A percentile compares a stretch with the other conserved stretches of the same genome.
phyloP scores from a whole-genome alignment of 2,329 filamentous ascomycete species.

The Eurotiales sp. region DNA sequence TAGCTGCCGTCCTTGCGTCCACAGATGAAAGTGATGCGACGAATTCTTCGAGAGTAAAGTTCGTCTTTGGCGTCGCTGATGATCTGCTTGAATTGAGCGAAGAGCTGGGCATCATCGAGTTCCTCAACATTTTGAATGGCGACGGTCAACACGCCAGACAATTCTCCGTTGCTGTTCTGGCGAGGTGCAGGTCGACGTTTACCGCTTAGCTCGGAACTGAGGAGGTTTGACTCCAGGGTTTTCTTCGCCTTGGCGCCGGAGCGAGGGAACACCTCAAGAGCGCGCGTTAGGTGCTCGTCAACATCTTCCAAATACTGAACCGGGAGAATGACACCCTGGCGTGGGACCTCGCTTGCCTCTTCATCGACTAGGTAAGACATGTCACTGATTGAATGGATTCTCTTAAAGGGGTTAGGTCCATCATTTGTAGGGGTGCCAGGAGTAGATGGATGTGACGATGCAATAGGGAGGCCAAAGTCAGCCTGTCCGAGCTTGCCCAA shows the following conservation, averaged over 20 bases:
- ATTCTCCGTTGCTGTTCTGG: constrained; percentile 65
- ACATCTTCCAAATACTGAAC: constrained; percentile 91
- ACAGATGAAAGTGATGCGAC: constrained; percentile 92
- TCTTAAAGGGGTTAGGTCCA: constrained; percentile 65
- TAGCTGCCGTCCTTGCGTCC: constrained; percentile 92
- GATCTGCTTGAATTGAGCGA: constrained; percentile 69
- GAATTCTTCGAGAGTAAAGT: constrained; percentile 73
- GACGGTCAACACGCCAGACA: constrained; percentile 89
- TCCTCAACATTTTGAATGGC: constrained; percentile 86
- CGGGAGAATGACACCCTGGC: constrained; percentile 92
- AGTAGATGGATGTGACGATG: constrained; percentile 74
- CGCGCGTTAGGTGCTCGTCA: constrained; percentile 79
- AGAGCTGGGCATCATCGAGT: constrained; percentile 73
- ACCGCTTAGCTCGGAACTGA: constrained; percentile 65
- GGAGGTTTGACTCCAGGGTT: constrained; percentile 54
- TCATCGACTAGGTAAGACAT: constrained; percentile 82
- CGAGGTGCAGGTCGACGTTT: constrained; percentile 62
- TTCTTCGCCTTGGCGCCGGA: constrained; percentile 56
- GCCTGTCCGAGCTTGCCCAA: constrained; percentile 89
- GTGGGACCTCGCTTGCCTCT: constrained; percentile 65
- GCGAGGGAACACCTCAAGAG: constrained; percentile 74
- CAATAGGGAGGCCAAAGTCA: constrained; percentile 76
- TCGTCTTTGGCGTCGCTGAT: constrained; percentile 81
- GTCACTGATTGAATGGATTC: constrained; percentile 92
- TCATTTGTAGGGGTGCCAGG: constrained; percentile 68